phyloP scores from a whole-genome alignment of 371 early-diverging fungal genomes.

The Mucor plumbeus region DNA sequence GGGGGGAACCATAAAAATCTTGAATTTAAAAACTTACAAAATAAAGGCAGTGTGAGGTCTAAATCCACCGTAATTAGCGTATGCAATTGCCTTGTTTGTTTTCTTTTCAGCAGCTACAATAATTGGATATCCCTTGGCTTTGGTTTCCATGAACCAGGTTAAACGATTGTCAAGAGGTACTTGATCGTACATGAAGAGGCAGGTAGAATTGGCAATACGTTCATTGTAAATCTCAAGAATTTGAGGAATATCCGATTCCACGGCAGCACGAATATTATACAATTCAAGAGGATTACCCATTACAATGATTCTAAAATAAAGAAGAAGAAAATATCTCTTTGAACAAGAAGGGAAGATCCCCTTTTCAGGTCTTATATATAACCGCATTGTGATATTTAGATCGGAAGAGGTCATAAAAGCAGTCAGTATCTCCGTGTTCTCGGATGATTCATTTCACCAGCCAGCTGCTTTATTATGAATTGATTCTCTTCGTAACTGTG shows the following conservation, averaged over 20 bases:
- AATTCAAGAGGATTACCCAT: slow-evolving; percentile 32
- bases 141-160: slow-evolving; percentile 40
- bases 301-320: neutral
- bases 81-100: slow-evolving; percentile 41
- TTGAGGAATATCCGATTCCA: slow-evolving; percentile 38
- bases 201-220: slow-evolving; percentile 52
- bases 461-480: too few relatives aligned
- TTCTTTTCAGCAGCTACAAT: slow-evolving; percentile 50
- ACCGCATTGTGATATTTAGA: too few relatives aligned
- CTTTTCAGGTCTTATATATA: neutral
- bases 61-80: slow-evolving; percentile 40
- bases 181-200: slow-evolving; percentile 49
- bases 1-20: neutral
- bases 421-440: slow-evolving; percentile 20
- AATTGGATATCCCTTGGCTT: slow-evolving; percentile 45
- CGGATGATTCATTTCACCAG: neutral
- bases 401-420: neutral
- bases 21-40: slow-evolving; percentile 31
- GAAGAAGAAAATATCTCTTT: neutral
- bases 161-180: slow-evolving; percentile 46
- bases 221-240: slow-evolving; percentile 57
- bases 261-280: slow-evolving; percentile 44
- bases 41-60: slow-evolving; percentile 47
- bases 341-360: neutral
- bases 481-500: neutral